Conservation (phyloP, 2,329 filamentous ascomycete genomes). For the Colletotrichum spaethianum region DNA sequence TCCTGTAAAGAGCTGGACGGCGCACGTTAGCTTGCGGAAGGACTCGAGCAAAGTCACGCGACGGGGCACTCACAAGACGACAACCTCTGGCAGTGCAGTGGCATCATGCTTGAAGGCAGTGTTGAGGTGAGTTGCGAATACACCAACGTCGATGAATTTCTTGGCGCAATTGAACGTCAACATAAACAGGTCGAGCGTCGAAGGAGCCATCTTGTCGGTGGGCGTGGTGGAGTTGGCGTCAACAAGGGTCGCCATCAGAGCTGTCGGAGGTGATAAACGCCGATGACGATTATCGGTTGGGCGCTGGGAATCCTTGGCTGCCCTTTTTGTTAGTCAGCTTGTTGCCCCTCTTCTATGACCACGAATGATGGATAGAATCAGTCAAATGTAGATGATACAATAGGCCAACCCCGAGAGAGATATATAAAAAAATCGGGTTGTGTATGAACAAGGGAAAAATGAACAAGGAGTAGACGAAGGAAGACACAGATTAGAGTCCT, state of each 20-base stretch:
- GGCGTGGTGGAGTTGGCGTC: constrained; percentile 37
- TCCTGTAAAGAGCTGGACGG: constrained; percentile 84
- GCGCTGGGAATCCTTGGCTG: constrained; percentile 2
- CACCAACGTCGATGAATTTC: constrained; percentile 75
- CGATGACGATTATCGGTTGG: constrained; percentile 26
- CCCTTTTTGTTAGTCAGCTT: constrained; percentile 14
- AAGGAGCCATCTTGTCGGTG: constrained; percentile 52
- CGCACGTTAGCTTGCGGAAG: background rate
- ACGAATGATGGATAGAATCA: background rate
- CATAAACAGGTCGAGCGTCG: constrained; percentile 79
- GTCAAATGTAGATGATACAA: background rate
- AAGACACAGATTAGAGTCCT: background rate
- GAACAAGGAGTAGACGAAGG: background rate
- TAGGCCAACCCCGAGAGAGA: background rate
- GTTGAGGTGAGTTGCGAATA: constrained; percentile 81
- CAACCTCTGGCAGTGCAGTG: constrained; percentile 64
- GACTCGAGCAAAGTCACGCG: constrained; percentile 10
- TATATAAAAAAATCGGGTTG: background rate
- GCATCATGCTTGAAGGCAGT: constrained; percentile 66
- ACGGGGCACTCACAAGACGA: constrained; percentile 67
- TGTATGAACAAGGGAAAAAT: too few relatives aligned
- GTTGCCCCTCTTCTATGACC: background rate
- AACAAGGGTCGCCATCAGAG: constrained; percentile 31
- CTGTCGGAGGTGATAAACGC: constrained; percentile 35
- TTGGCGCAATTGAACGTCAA: constrained; percentile 93